Evolutionary conservation across 1,139 yeast species (phyloP), one percentile per base, ranked within the genome.

Genomic region (Blastobotrys serpentis): DNA sequence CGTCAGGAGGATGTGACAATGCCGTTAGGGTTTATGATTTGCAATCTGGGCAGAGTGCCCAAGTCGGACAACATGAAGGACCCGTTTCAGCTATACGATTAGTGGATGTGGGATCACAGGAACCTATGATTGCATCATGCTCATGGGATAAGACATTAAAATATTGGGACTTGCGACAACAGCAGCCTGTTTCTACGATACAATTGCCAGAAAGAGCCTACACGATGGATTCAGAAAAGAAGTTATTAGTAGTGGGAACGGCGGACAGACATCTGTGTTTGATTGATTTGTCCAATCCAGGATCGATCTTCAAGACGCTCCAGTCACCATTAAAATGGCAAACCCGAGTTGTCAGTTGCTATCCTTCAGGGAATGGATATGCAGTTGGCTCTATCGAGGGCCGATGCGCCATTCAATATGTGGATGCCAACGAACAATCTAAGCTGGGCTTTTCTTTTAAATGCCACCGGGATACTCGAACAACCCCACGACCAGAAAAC

Each of bases 351-450:
- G 76, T 94, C 2, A 73, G 86, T 14, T 92, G 98, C 65, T 87
- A 84, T 65, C 90, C 90, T 6, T 83, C 82, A 55, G 98, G 95
- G 8, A 85, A 86, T 60, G 97, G 98, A 5, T 94, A 79, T 67
- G 97, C 96, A 1, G 71, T 92, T 45, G 98, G 96, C 4, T 85
- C 96, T 2, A 81, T 92, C 46, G 99, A 92, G 70, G 98, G 98
- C 21, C 77, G 99, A 58, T 89, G 98, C 69, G 96, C 96, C n/a
- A 84, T 94, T 60, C 96, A 89, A 63, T 92, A 90, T 67, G 81
- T 92, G 48, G 95, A 87, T 58, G 96, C 88, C 37, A 76, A 76
- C 44, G 87, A 84, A 61, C 95, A 87, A 62, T 75, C 76, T 49
- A 42, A 52, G 33, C 51, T 49, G 4, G 94, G 92, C 2, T 94